Conservation (phyloP, 306 rosid species). For the Cucumis cinereus region DNA sequence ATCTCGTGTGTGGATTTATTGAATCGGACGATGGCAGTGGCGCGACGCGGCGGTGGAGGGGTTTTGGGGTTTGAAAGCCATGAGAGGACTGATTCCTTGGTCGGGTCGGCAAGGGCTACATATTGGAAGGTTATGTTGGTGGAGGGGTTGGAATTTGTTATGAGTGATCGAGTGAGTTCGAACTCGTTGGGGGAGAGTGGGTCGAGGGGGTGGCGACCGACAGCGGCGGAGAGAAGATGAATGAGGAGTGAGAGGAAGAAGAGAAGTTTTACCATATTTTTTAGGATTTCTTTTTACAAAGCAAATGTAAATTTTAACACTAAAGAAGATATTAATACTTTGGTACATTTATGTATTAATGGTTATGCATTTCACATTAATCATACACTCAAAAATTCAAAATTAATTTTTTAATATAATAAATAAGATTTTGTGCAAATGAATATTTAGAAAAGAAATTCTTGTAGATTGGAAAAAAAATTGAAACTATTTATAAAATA, state of each 20-base stretch:
- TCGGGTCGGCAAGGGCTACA: slow-evolving; percentile 43
- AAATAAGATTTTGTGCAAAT: too few species aligned
- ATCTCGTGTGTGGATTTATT: slow-evolving; percentile 29
- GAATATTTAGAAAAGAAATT: too few species aligned
- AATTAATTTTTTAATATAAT: too few species aligned
- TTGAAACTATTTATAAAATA: too few species aligned
- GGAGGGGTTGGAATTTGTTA: slow-evolving; percentile 10
- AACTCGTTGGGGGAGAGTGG: slow-evolving; percentile 27
- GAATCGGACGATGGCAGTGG: slow-evolving; percentile 25
- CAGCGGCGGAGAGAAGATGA: not conserved
- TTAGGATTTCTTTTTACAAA: not conserved
- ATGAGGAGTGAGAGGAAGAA: not conserved
- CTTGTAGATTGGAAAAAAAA: too few species aligned
- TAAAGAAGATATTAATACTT: too few species aligned
- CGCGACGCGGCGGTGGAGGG: slow-evolving; percentile 27
- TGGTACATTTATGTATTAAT: too few species aligned
- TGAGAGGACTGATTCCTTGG: slow-evolving; percentile 25
- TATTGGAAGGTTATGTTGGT: slow-evolving; percentile 30
- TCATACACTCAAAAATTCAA: too few species aligned
- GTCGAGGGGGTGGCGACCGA: slow-evolving; percentile 30
- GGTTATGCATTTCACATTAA: too few species aligned
- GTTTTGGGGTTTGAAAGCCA: slow-evolving; percentile 23
- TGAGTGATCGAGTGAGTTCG: slow-evolving; percentile 16
- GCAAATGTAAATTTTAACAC: too few species aligned
- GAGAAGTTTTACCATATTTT: not conserved